A percentile compares a stretch with the other conserved stretches of the same genome.
These are phyloP conservation scores for Brachypodium distachyon DNA, from an alignment of 202 grass and related monocot genomes.

Conservation along the genomic window DNA sequence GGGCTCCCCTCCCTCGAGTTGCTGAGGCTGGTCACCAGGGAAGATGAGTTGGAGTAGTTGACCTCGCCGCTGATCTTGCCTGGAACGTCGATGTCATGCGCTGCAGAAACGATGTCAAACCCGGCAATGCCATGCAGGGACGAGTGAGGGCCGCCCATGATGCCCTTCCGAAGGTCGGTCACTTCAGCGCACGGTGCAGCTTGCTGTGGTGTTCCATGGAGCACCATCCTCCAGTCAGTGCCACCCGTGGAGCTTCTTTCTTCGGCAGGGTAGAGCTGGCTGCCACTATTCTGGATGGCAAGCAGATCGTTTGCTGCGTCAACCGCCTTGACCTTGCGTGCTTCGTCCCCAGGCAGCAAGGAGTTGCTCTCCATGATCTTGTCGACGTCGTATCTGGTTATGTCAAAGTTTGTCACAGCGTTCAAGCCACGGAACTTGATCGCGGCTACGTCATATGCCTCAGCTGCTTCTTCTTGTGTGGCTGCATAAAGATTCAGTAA, in stretches of 20 bases:
- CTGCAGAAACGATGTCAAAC: neutral
- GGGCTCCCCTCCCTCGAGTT: conserved; percentile 67
- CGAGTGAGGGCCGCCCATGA: conserved; percentile 5
- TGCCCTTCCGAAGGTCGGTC: conserved; percentile 2
- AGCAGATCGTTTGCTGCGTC: neutral
- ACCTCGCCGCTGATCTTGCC: conserved; percentile 20
- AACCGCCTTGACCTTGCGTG: conserved; percentile 43
- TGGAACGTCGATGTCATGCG: neutral
- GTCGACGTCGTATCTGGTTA: conserved; percentile 68
- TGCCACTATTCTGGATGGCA: neutral
- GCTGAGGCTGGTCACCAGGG: conserved; percentile 49
- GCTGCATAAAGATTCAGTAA: conserved; percentile 26
- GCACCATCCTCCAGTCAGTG: conserved; percentile 47
- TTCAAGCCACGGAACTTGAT: conserved; percentile 94
- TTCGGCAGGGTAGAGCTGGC: neutral
- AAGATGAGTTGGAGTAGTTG: conserved; percentile 54
- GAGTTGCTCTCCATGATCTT: conserved; percentile 73
- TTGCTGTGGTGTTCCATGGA: conserved; percentile 31
- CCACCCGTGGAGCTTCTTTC: neutral
- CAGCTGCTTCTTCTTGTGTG: conserved; percentile 91
- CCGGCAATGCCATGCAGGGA: conserved; percentile 21
- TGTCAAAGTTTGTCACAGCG: conserved; percentile 96
- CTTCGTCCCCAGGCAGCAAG: conserved; percentile 62
- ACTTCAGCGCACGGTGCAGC: conserved; percentile 6
- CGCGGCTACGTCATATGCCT: conserved; percentile 94